These are phyloP conservation scores for Canariomyces notabilis DNA, from an alignment of 2,329 filamentous ascomycete genomes.

Conservation along the genomic window DNA sequence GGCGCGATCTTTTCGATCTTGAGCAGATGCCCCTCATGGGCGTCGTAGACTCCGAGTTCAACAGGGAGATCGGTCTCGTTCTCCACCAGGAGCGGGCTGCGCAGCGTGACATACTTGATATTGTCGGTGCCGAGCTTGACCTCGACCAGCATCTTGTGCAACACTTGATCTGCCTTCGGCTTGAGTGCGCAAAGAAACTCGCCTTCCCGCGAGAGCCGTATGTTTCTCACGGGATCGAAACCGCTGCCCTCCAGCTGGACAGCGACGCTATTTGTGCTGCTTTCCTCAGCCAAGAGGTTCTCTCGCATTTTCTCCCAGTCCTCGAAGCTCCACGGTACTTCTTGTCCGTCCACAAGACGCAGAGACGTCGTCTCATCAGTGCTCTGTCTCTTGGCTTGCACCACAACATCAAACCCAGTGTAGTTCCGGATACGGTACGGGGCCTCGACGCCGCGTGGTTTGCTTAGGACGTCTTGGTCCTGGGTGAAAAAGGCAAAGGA, in stretches of 20 bases:
- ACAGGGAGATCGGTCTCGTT: slow-evolving; percentile 96
- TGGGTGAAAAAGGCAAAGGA: slow-evolving; percentile 84
- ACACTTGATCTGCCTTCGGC: slow-evolving; percentile 76
- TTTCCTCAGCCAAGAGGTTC: slow-evolving; percentile 78
- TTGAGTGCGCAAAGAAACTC: slow-evolving; percentile 85
- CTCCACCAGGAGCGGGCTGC: slow-evolving; percentile 86
- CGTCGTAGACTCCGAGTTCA: slow-evolving; percentile 86
- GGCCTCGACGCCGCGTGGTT: slow-evolving; percentile 84
- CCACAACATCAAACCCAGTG: slow-evolving; percentile 82
- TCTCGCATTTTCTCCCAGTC: slow-evolving; percentile 96
- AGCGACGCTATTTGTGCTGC: slow-evolving; percentile 67
- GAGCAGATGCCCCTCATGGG: slow-evolving; percentile 78
- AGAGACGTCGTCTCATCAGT: slow-evolving; percentile 67
- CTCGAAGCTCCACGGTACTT: slow-evolving; percentile 93
- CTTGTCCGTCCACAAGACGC: slow-evolving; percentile 80
- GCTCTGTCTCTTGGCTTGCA: slow-evolving; percentile 69
- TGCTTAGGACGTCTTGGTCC: slow-evolving; percentile 87
- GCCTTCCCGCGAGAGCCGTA: slow-evolving; percentile 89
- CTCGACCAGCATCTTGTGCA: slow-evolving; percentile 88
- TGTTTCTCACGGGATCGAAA: slow-evolving; percentile 83
- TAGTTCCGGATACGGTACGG: slow-evolving; percentile 94
- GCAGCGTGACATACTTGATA: slow-evolving; percentile 94
- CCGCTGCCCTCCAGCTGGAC: slow-evolving; percentile 87
- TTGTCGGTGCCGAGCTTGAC: slow-evolving; percentile 89
- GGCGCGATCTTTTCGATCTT: slow-evolving; percentile 98